Evolutionary conservation across 2,329 filamentous ascomycete species (phyloP).

Genomic region (Arthroderma sp.): DNA sequence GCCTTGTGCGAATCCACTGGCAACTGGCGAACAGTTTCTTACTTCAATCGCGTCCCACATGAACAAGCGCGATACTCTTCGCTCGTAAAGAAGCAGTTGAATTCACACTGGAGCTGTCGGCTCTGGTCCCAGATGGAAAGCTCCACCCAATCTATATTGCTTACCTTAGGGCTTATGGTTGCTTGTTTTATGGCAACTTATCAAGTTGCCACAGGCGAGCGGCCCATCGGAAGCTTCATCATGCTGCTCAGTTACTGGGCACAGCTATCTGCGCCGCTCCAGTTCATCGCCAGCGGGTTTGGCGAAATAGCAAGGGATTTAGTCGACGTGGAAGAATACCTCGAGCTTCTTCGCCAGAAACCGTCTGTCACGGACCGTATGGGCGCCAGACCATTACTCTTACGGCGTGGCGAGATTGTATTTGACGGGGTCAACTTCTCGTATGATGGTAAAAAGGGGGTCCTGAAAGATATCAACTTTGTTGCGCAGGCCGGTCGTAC

Average conservation of each 20-base stretch:
- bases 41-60: slow-evolving; percentile 45
- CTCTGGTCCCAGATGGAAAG: slow-evolving; percentile 21
- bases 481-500: slow-evolving; percentile 36
- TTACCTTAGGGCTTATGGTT: slow-evolving; percentile 37
- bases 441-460: slow-evolving; percentile 38
- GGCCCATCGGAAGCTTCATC: slow-evolving; percentile 48
- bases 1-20: slow-evolving; percentile 46
- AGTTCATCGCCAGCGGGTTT: slow-evolving; percentile 38
- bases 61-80: slow-evolving; percentile 38
- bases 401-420: slow-evolving; percentile 33
- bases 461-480: slow-evolving; percentile 37
- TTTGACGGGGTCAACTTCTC: slow-evolving; percentile 40
- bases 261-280: slow-evolving; percentile 36
- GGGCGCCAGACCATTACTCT: slow-evolving; percentile 24
- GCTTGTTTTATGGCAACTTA: slow-evolving; percentile 41
- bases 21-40: slow-evolving; percentile 47
- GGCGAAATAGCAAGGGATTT: slow-evolving; percentile 39
- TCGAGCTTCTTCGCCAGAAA: slow-evolving; percentile 37
- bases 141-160: slow-evolving; percentile 33
- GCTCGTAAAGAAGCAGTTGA: slow-evolving; percentile 27
- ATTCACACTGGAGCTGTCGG: slow-evolving; percentile 23
- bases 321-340: slow-evolving; percentile 47
- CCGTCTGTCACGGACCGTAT: slow-evolving; percentile 31
- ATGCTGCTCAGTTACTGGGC: slow-evolving; percentile 54
- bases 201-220: slow-evolving; percentile 37